These are phyloP conservation scores for Suhomyces atakaporum DNA, from an alignment of 1,139 yeast species.

Conservation along the genomic window DNA sequence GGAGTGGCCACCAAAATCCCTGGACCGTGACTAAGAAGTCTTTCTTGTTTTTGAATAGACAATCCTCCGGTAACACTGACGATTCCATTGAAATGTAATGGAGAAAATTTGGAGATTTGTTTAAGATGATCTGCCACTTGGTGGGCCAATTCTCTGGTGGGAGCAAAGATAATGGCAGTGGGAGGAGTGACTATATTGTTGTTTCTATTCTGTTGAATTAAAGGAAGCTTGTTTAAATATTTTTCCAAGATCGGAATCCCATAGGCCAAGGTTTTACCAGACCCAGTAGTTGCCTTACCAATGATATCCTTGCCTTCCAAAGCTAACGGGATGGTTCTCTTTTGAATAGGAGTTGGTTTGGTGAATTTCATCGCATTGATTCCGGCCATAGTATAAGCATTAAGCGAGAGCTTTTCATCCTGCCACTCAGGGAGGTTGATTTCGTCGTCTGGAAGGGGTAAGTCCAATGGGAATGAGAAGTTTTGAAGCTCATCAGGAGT, in stretches of 20 bases:
- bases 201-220: constrained; percentile 25
- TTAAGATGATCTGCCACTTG: constrained; percentile 85
- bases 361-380: constrained; percentile 58
- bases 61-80: constrained; percentile 93
- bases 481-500: too few species aligned
- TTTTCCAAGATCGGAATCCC: constrained; percentile 91
- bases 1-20: constrained; percentile 93
- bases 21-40: constrained; percentile 73
- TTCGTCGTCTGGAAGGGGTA: constrained; percentile 43
- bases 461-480: constrained; percentile 7
- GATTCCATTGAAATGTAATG: constrained; percentile 58
- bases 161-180: constrained; percentile 82
- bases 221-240: constrained; percentile 35
- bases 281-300: constrained; percentile 97
- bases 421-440: constrained; percentile 65
- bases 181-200: constrained; percentile 46
- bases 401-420: constrained; percentile 36
- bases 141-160: constrained; percentile 95
- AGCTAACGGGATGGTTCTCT: constrained; percentile 73
- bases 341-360: constrained; percentile 84
- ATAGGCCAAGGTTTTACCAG: constrained; percentile 95
- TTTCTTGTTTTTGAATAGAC: constrained; percentile 88
- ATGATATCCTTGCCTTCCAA: constrained; percentile 75
- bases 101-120: constrained; percentile 59
- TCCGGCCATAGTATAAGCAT: constrained; percentile 60